phyloP scores from a whole-genome alignment of 495 filamentous ascomycete genomes.

The Hypomontagnella submonticulosa region DNA sequence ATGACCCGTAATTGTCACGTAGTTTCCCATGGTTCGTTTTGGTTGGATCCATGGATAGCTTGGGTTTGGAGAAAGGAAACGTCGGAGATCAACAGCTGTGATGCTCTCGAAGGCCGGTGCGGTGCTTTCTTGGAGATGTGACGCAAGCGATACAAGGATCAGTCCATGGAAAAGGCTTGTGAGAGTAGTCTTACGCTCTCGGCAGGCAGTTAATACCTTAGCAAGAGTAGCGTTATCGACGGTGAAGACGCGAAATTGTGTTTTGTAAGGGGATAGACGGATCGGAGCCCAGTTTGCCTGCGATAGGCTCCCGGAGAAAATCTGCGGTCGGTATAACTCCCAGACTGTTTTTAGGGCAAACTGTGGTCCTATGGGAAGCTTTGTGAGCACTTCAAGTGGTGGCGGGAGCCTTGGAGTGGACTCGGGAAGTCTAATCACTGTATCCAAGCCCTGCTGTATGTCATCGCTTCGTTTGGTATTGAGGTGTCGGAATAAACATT shows the following conservation, averaged over 20 bases:
- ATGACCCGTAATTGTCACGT: conserved; percentile 29
- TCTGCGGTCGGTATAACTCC: conserved; percentile 13
- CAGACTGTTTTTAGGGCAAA: conserved; percentile 12
- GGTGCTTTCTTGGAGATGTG: conserved; percentile 16
- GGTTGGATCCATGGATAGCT: conserved; percentile 26
- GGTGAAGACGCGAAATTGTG: conserved; percentile 31
- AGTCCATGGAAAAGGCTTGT: conserved; percentile 45
- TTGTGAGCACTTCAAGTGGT: conserved; percentile 14
- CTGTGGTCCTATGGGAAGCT: conserved; percentile 10
- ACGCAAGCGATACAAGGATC: conserved; percentile 25
- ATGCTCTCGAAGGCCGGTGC: conserved; percentile 10
- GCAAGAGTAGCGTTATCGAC: conserved; percentile 21
- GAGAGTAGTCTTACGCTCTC: conserved; percentile 35
- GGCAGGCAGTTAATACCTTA: conserved; percentile 30
- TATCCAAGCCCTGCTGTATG: conserved; percentile 6
- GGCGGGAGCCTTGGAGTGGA: conserved; percentile 4
- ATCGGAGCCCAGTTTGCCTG: conserved; percentile 26
- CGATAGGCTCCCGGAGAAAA: conserved; percentile 1
- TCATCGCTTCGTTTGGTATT: conserved; percentile 13
- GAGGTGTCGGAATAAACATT: conserved; percentile 37
- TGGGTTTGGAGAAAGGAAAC: conserved; percentile 17
- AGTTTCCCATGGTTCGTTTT: conserved; percentile 29
- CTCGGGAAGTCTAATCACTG: conserved; percentile 12
- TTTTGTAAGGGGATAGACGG: conserved; percentile 25
- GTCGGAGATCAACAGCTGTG: conserved; percentile 26